A percentile compares a stretch with the other conserved stretches of the same genome.
phyloP scores from a whole-genome alignment of 768 basidiomycete species.

The Amanita pallidorosea region DNA sequence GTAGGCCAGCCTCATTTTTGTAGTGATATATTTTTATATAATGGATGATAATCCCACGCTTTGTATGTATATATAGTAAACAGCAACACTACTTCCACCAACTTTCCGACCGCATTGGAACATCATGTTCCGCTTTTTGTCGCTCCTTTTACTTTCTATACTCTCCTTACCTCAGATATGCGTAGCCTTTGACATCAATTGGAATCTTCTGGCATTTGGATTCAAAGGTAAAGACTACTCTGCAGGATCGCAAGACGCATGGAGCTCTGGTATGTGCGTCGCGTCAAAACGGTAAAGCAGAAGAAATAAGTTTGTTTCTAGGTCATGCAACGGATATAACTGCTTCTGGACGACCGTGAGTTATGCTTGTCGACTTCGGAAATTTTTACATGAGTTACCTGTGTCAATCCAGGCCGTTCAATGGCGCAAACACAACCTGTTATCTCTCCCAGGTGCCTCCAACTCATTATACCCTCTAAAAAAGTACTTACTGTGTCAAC shows the following conservation, averaged over 20 bases:
- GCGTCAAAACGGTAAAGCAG: not conserved
- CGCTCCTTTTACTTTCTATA: conserved; percentile 6
- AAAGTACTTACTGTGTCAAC: not conserved
- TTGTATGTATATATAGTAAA: not conserved
- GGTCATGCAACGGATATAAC: conserved; percentile 62
- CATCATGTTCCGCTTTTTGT: conserved; percentile 1
- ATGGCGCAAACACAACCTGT: conserved; percentile 53
- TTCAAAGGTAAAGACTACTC: conserved; percentile 78
- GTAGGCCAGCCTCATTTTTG: no score
- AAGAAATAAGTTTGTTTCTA: conserved; percentile 11
- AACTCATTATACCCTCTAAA: not conserved
- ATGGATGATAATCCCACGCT: no score
- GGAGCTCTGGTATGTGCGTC: conserved; percentile 35
- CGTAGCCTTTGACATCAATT: conserved; percentile 67
- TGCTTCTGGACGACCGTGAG: conserved; percentile 68
- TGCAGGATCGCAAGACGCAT: conserved; percentile 60
- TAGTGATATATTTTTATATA: not conserved
- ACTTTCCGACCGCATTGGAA: not conserved
- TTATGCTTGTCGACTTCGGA: not conserved
- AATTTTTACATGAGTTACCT: not conserved
- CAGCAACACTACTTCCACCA: not conserved
- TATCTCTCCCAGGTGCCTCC: conserved; percentile 54
- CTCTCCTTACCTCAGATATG: conserved; percentile 26
- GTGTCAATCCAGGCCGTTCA: conserved; percentile 41
- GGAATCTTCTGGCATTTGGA: conserved; percentile 84